Percentiles rank a stretch among this genome's conserved stretches.
These are phyloP conservation scores for Aegilops longissima DNA, from an alignment of 176 grass and related monocot genomes.

Conservation along the genomic window DNA sequence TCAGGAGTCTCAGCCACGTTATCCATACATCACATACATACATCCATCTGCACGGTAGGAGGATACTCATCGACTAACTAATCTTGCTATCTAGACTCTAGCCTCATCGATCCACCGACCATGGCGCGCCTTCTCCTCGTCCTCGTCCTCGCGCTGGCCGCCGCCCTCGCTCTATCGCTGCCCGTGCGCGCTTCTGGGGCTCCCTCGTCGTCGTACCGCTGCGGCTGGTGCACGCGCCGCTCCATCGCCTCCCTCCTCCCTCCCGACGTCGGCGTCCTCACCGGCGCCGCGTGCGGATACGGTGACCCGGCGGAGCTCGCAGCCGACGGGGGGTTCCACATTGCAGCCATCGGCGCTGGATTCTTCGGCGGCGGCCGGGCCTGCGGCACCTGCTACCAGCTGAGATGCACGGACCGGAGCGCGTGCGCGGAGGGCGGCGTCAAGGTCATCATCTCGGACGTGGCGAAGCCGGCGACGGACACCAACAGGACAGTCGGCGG, in stretches of 20 bases:
- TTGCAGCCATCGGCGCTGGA: conserved; percentile 22
- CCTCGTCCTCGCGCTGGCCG: no score
- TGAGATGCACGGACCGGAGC: conserved; percentile 34
- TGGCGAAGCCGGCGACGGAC: background rate
- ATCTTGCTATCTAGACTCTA: no score
- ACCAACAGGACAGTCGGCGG: no score
- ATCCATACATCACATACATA: no score
- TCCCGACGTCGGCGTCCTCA: background rate
- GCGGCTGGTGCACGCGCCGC: conserved; percentile 51
- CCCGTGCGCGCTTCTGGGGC: no score
- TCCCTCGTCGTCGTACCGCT: background rate
- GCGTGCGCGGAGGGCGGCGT: conserved; percentile 47
- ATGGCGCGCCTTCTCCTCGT: no score
- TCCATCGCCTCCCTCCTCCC: conserved; percentile 43
- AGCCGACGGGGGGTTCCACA: background rate
- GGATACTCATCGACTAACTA: no score
- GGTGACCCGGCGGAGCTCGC: background rate
- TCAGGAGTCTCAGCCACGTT: no score
- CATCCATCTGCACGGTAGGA: no score
- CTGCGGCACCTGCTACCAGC: conserved; percentile 58
- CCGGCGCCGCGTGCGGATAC: conserved; percentile 38
- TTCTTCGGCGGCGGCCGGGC: conserved; percentile 39
- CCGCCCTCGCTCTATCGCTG: no score
- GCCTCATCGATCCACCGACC: no score
- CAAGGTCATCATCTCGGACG: conserved; percentile 39